These are phyloP conservation scores for Mucor plumbeus DNA, from an alignment of 371 early-diverging fungal genomes.

Conservation along the genomic window DNA sequence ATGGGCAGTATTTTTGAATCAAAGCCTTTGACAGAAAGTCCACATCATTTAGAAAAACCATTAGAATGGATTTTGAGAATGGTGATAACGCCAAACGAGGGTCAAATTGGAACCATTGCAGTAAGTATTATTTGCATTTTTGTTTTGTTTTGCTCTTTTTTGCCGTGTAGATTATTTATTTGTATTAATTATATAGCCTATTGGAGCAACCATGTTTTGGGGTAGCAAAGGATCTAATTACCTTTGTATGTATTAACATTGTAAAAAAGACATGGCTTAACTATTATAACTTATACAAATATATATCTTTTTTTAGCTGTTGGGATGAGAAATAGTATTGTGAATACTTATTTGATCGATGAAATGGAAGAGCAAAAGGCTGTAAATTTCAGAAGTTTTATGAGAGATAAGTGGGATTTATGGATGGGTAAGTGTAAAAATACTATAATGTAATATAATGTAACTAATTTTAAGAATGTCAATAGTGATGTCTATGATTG, in stretches of 20 bases:
- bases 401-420: constrained; percentile 40
- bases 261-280: too few species aligned
- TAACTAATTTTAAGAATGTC: not conserved
- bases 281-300: not conserved
- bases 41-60: constrained; percentile 23
- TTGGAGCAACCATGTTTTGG: constrained; percentile 31
- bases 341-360: constrained; percentile 35
- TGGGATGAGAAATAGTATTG: constrained; percentile 33
- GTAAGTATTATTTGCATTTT: constrained; percentile 13
- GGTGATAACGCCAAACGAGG: constrained; percentile 32
- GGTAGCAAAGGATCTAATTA: constrained; percentile 13
- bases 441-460: not conserved
- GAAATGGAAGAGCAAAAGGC: constrained; percentile 28
- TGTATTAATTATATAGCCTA: constrained; percentile 5
- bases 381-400: constrained; percentile 29
- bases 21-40: not conserved
- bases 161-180: not conserved
- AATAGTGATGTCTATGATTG: constrained; percentile 22
- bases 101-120: constrained; percentile 13
- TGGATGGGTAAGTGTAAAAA: constrained; percentile 24
- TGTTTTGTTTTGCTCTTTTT: too few species aligned
- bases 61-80: constrained; percentile 31
- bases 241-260: constrained; percentile 27
- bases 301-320: constrained; percentile 20
- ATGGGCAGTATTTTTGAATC: not conserved